Base-by-base conservation (phyloP, 306 rosid genomes). In the Trifolium subterraneum region DNA sequence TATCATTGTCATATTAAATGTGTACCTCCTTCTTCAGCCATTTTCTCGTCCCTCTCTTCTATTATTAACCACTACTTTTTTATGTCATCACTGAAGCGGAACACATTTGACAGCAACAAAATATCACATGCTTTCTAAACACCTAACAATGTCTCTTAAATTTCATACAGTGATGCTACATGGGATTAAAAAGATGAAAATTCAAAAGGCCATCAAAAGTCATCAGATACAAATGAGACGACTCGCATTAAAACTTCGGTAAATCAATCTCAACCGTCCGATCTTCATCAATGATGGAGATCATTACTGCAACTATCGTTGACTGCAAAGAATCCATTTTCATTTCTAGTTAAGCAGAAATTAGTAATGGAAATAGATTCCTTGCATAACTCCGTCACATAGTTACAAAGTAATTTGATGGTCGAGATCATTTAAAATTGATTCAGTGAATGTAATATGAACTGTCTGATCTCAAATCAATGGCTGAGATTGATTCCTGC, bases 21-120 rank as follows among this genome's bases (percentile, higher is more conserved):
- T 54, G 71, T 63, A 78, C 78, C 78, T 48, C 78, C 78, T 48
- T 48, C 73, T 64, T 64, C 62, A 56, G 63, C 82, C 65, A 72
- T 52, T 25, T 79, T 45, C 22, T 25, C 50, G 54, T 64, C 42
- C 58, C 13, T 64, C 27, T 58, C 51, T 64, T 61, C 76, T 54
- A 72, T 41, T 72, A 54, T 71, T 39, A 78, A 39, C 27, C 63
- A 62, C 13, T 12, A 44, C 50, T 4, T 44, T 64, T 41, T 67
- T 35, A 22, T 64, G 66, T 31, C 52, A 64, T 12, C 73, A 71
- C 60, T 64, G 71, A 71, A 45, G 71, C 25, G 69, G 72, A 71
- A 65, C 83, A 79, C 78, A 79, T 56, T 31, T 44, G 29, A 52
- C 73, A 73, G 45, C 42, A 79, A 65, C 55, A 72, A 65, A 72